Evolutionary conservation across 306 rosid genomes (phyloP).

Genomic region (Prunus dulcis): DNA sequence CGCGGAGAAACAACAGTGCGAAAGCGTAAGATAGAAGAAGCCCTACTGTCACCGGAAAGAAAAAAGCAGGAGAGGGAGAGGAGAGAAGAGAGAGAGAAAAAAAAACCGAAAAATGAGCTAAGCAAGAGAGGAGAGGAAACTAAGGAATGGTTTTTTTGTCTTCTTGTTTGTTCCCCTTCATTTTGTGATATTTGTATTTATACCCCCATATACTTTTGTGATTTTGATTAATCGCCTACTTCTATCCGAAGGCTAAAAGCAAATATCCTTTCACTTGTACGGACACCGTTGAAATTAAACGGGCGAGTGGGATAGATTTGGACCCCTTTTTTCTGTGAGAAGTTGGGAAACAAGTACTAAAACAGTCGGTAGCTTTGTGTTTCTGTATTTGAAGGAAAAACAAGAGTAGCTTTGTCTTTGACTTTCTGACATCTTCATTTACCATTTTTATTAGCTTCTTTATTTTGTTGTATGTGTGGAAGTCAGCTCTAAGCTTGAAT

Average conservation of each 20-base stretch:
- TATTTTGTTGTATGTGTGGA: too few species aligned
- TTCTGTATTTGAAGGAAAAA: not conserved
- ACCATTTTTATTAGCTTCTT: too few species aligned
- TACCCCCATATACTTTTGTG: not conserved
- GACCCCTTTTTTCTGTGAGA: too few species aligned
- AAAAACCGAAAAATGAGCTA: slow-evolving; percentile 18
- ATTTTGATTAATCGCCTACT: not conserved
- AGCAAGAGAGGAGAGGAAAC: slow-evolving; percentile 28
- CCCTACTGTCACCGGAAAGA: slow-evolving; percentile 43
- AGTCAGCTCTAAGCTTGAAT: too few species aligned
- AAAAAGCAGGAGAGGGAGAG: slow-evolving; percentile 18
- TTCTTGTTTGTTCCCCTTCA: slow-evolving; percentile 19
- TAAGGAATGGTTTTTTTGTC: slow-evolving; percentile 12
- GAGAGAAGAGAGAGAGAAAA: not conserved
- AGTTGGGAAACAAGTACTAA: too few species aligned
- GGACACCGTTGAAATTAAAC: not conserved
- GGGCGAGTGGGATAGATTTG: too few species aligned
- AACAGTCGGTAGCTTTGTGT: too few species aligned
- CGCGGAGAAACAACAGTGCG: slow-evolving; percentile 17
- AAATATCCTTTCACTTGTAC: not conserved
- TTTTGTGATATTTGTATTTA: slow-evolving; percentile 18
- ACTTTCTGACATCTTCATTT: not conserved
- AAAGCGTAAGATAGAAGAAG: slow-evolving; percentile 34
- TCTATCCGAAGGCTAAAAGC: not conserved
- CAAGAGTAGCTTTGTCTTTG: not conserved